Evolutionary conservation across 208 protist species (phyloP), one percentile per base, ranked within the genome.

Genomic region (Trypanosoma conorhini): DNA sequence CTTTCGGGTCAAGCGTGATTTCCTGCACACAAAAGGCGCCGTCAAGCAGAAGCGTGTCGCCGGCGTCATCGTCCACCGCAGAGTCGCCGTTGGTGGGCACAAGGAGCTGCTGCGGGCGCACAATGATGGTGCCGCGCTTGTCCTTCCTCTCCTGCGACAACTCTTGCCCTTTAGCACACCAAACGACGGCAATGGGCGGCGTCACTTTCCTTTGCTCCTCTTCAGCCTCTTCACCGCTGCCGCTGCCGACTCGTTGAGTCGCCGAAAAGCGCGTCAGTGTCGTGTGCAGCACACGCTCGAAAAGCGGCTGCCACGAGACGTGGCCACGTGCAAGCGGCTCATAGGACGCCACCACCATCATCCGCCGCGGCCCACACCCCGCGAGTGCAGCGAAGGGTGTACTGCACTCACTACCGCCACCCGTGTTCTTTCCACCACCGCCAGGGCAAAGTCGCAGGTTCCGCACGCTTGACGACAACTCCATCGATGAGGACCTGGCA

Each of bases 271-370:
- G 70, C 48, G 8, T 5, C 38, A 70, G 24, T 24, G 68, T 31
- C 31, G 64, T 54, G 57, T 68, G 70, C 22, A 72, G 56, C 17
- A 62, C 59, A 24, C 38, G 55, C 33, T 70, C 70, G 55, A 81
- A 63, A 12, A 60, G 52, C 46, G 28, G 7, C 28, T 64, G 67
- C 56, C 51, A 62, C 28, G 46, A 57, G 10, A 44, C 35, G 12
- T 38, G 59, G 2, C 46, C 52, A 40, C 48, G 42, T 33, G 54
- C 22, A 5, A 72, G 40, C 5, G 82, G 80, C 70, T 92, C 89
- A 62, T 94, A 90, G 42, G 65, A 80, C 22, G 80, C 76, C 30
- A 94, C 65, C 17, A 94, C 72, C 19, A 83, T 69, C 74, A 94
- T 81, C 13, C 77, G 76, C 5, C 85, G 76, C 1, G 77, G 57